Base-by-base conservation (phyloP, 257 asterid genomes). In the Henckelia pumila region DNA sequence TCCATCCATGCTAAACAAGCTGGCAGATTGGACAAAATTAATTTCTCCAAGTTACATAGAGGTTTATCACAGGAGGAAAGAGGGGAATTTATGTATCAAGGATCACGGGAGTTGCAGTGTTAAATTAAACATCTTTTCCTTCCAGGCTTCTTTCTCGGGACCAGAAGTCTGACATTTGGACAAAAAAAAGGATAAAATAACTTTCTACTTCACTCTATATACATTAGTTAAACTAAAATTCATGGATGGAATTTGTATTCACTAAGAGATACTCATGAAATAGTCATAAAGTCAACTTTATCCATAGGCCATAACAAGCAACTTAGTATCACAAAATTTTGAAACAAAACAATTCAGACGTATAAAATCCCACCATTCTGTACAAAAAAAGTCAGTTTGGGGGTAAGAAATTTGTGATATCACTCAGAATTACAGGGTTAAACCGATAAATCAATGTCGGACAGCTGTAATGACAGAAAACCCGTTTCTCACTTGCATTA, bases 1-100 rank as follows among this genome's bases (percentile, higher is more conserved):
- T 71, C 99, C 99, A 73, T 94, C 99, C 99, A 94, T 94, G 78
- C 99, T 94, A 80, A 94, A 94, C 67, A 94, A 79, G 77, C 99
- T 94, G 85, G 61, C 66, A 78, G 70, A 66, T 66, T 69, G 28
- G 68, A 76, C 66, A 74, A 67, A 44, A 56, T 44, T 47, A 62
- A 59, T 68, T 22, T 62, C 28, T 49, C 68, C 49, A 61, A 71
- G 64, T 67, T 56, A 47, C 56, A 63, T 29, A 52, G 66, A 57
- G 8, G 28, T 20, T 62, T 32, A 19, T 61, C 30, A 47, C 20
- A 22, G 21, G 49, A 26, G 23, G 22, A n/a, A 59, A 17, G 57
- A n/a, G 40, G 66, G 33, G 69, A 5, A 16, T 58, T 30, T 24
- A 66, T 24, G 30, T 21, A 71, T 7, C 53, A 35, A 56, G 74